Conservation (phyloP, 257 asterid species). For the Ligustrum vulgare region DNA sequence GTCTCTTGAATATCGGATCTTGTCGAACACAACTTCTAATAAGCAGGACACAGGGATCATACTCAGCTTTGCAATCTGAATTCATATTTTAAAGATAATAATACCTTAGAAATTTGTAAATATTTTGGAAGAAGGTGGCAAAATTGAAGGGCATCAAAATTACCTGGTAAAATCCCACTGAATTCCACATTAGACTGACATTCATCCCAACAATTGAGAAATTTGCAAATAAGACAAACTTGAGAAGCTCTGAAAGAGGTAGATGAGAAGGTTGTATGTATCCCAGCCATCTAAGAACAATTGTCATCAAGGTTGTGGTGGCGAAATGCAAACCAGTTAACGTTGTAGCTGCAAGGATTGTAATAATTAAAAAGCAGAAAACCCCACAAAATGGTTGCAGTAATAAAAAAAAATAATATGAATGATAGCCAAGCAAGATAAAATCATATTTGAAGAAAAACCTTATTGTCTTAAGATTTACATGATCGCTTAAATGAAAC, state of each 20-base stretch:
- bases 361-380: conserved; percentile 29
- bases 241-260: conserved; percentile 77
- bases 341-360: conserved; percentile 80
- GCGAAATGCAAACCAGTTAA: conserved; percentile 96
- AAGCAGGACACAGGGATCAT: conserved; percentile 98
- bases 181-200: conserved; percentile 99
- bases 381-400: neutral
- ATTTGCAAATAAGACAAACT: conserved; percentile 85
- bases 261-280: conserved; percentile 96
- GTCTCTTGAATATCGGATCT: conserved; percentile 84
- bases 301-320: conserved; percentile 94
- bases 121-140: neutral
- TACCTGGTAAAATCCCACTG: conserved; percentile 99
- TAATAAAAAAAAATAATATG: neutral
- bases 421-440: neutral
- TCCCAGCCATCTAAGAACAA: conserved; percentile 90
- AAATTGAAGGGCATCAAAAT: conserved; percentile 9
- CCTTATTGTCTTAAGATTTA: neutral
- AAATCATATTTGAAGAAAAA: neutral
- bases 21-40: conserved; percentile 80
- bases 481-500: neutral
- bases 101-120: conserved; percentile 19
- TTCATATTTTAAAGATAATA: conserved; percentile 13
- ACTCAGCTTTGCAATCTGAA: conserved; percentile 94
- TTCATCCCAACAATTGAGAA: conserved; percentile 99